phyloP scores from a whole-genome alignment of 2,329 filamentous ascomycete species.

The Arthrobotrys entomopaga region DNA sequence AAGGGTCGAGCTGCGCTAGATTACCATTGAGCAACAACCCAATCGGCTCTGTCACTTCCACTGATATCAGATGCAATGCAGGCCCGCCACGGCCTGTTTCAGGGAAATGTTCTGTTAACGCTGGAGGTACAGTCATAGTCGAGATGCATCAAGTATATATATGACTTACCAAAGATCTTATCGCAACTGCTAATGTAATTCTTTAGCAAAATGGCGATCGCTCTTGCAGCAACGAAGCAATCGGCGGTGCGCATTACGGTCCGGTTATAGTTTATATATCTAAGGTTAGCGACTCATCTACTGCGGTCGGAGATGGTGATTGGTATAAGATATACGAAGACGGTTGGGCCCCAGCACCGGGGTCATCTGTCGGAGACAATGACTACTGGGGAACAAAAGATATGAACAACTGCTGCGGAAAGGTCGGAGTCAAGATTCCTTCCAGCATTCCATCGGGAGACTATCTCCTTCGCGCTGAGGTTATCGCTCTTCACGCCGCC shows the following conservation, averaged over 20 bases:
- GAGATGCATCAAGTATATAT: conserved; percentile 67
- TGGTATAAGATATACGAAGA: conserved; percentile 70
- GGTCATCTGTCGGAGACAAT: conserved; percentile 60
- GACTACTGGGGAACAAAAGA: conserved; percentile 66
- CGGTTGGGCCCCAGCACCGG: conserved; percentile 63
- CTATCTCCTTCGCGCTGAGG: conserved; percentile 69
- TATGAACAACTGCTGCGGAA: conserved; percentile 63
- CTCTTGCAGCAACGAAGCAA: conserved; percentile 65
- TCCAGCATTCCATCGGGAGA: conserved; percentile 67
- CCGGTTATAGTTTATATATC: conserved; percentile 68
- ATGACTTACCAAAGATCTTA: conserved; percentile 37
- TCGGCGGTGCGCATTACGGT: conserved; percentile 68
- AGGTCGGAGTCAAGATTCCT: conserved; percentile 67
- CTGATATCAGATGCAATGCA: conserved; percentile 67
- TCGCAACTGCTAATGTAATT: too few relatives aligned
- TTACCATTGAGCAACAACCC: conserved; percentile 67
- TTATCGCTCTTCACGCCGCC: conserved; percentile 68
- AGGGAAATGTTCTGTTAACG: conserved; percentile 64
- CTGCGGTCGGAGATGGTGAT: conserved; percentile 63
- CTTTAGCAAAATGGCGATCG: conserved; percentile 65
- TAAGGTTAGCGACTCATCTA: conserved; percentile 66
- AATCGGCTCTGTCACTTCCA: conserved; percentile 65
- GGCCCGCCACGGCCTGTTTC: conserved; percentile 61
- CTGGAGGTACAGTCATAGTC: conserved; percentile 66
- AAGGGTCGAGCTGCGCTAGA: conserved; percentile 66